Base-by-base conservation (phyloP, 2,329 filamentous ascomycete genomes). In the Colletotrichum abscissum region DNA sequence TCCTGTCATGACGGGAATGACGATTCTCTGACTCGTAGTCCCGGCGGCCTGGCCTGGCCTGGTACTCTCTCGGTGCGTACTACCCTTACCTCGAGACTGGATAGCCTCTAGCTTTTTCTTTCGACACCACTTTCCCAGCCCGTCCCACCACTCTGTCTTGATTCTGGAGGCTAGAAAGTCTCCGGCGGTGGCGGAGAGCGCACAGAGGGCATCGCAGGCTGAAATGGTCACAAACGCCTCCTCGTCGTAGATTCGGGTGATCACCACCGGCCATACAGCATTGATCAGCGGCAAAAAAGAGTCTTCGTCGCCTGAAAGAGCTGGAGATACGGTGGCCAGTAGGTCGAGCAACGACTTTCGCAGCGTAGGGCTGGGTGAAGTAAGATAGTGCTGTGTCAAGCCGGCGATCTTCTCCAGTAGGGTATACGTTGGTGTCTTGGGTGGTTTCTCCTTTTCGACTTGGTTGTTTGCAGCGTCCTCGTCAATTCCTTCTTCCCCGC, bases 231-330 rank as follows among this genome's bases (percentile, higher is more conserved):
- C 89, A 78, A 91, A 93, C 0, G 90, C 84, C 80, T 95, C 92
- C 4, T 83, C 76, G 75, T 95, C 93, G 76, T 91, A 89, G 6
- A 95, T 85, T 28, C 92, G 88, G n/a, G 88, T 86, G 1, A 92
- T 84, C 5, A 98, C 85, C 7, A 97, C 92, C 0, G 95, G 95
- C 96, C 96, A 99, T 8, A 98, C 86, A 3, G 93, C 92, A 81
- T 98, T 97, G 77, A 98, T 91, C 0, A 98, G 88, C 0, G 97
- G 97, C 1, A 99, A 84, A 80, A 98, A 98, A 0, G 91, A 90
- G 74, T 95, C 92, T 79, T 98, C 93, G 76, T 98, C 92, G 4
- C 86, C 87, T 0, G 93, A 90, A 3, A 99, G 89, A 1, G 93
- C 88, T 1, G 92, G 90, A 5, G 93, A 89, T 3, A 95, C 92